Conservation (phyloP, 768 basidiomycete genomes). For the Tulasnella sp. region DNA sequence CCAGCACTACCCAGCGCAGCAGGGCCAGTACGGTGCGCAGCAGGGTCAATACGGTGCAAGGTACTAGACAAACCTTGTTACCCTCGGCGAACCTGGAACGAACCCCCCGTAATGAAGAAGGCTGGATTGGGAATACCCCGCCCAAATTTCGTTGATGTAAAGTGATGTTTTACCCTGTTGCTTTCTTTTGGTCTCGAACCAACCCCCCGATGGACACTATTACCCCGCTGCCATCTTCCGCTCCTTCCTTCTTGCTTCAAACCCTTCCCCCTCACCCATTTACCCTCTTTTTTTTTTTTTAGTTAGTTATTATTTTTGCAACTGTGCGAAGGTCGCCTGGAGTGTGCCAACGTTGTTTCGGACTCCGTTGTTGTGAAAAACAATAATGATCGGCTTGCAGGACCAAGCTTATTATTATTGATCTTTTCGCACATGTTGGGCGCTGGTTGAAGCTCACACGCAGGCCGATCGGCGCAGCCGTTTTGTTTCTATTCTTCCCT, state of each 20-base stretch:
- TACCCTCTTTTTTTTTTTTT: not conserved
- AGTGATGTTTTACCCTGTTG: not conserved
- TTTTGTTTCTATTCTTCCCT: conserved; percentile 1
- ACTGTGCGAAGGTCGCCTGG: not conserved
- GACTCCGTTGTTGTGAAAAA: not conserved
- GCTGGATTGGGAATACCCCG: not conserved
- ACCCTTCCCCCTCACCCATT: not conserved
- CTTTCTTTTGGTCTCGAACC: not conserved
- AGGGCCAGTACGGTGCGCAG: not conserved
- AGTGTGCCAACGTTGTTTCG: conserved; percentile 1
- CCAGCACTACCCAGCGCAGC: not conserved
- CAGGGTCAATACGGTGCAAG: conserved; percentile 7
- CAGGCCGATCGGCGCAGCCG: not conserved
- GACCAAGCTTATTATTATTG: not conserved
- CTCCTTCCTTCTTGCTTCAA: not conserved
- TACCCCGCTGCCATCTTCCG: not conserved
- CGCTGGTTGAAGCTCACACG: not conserved
- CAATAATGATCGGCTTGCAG: not conserved
- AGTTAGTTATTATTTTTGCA: not conserved
- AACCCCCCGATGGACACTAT: not conserved
- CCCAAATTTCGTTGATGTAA: conserved; percentile 5
- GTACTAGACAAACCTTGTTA: not conserved
- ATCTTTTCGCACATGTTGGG: not conserved
- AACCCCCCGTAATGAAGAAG: not conserved
- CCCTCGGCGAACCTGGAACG: not conserved